Evolutionary conservation across 2,329 filamentous ascomycete genomes (phyloP).

Genomic region (Xylariaceae sp.): DNA sequence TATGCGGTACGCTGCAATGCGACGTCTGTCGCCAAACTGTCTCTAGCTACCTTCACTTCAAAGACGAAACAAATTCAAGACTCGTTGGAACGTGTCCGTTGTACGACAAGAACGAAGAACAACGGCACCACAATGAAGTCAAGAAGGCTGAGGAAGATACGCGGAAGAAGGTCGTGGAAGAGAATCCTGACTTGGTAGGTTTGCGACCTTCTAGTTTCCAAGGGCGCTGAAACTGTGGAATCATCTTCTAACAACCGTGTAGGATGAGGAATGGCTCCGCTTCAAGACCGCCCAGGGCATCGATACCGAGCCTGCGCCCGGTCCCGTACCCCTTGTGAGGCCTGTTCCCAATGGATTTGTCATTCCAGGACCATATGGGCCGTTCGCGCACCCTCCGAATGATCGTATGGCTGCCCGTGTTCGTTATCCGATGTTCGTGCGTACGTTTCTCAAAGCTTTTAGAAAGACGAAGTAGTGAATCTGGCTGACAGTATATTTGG

Average conservation of each 20-base stretch:
- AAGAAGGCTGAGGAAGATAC: slow-evolving; percentile 59
- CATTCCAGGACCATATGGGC: too few species aligned
- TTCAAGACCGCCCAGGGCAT: slow-evolving; percentile 49
- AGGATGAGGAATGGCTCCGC: slow-evolving; percentile 31
- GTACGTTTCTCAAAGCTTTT: too few species aligned
- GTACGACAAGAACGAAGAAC: slow-evolving; percentile 56
- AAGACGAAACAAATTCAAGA: slow-evolving; percentile 44
- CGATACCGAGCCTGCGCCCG: slow-evolving; percentile 34
- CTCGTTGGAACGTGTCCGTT: slow-evolving; percentile 57
- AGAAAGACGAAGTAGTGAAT: too few species aligned
- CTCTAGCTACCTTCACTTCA: slow-evolving; percentile 63
- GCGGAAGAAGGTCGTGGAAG: slow-evolving; percentile 47
- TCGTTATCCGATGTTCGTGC: too few species aligned
- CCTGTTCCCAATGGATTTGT: too few species aligned
- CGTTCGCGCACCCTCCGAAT: too few species aligned
- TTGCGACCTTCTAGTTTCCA: not conserved
- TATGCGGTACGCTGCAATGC: slow-evolving; percentile 54
- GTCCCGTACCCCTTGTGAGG: too few species aligned
- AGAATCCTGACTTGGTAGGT: slow-evolving; percentile 54
- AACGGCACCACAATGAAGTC: slow-evolving; percentile 44
- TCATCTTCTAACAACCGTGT: slow-evolving; percentile 18
- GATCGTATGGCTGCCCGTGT: too few species aligned
- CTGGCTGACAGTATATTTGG: too few species aligned
- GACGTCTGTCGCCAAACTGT: slow-evolving; percentile 67
- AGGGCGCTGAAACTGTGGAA: not conserved